Evolutionary conservation across 1,284 basidiomycete species (phyloP).

Genomic region (Trichosporon coremiiforme): DNA sequence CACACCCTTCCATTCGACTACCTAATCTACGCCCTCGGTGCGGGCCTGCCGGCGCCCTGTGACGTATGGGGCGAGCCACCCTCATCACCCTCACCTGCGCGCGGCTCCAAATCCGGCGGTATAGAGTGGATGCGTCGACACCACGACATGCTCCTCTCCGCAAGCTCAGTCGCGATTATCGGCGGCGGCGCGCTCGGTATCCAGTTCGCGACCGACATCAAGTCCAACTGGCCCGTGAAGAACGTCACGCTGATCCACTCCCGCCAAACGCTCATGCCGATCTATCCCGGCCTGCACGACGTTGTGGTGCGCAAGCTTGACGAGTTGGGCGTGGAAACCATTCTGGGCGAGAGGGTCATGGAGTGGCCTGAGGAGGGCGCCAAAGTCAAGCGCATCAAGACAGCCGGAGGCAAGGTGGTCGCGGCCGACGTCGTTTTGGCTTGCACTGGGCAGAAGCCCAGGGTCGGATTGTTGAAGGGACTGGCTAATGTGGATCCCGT

Average conservation of each 20-base stretch:
- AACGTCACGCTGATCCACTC: slow-evolving; percentile 59
- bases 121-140: slow-evolving; percentile 39
- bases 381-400: slow-evolving; percentile 59
- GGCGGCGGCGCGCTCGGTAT: slow-evolving; percentile 60
- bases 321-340: slow-evolving; percentile 54
- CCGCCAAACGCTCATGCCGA: slow-evolving; percentile 55
- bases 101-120: slow-evolving; percentile 48
- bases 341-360: slow-evolving; percentile 57
- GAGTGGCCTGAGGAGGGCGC: slow-evolving; percentile 47
- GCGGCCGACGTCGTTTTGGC: slow-evolving; percentile 69
- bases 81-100: slow-evolving; percentile 30
- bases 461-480: slow-evolving; percentile 63
- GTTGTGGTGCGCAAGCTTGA: slow-evolving; percentile 47
- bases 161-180: slow-evolving; percentile 55
- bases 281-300: slow-evolving; percentile 57
- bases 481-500: slow-evolving; percentile 62
- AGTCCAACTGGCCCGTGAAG: slow-evolving; percentile 55
- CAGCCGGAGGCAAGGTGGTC: slow-evolving; percentile 64
- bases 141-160: slow-evolving; percentile 44
- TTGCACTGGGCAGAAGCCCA: slow-evolving; percentile 76
- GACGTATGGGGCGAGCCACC: slow-evolving; percentile 49
- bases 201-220: slow-evolving; percentile 59
- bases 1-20: slow-evolving; percentile 56
- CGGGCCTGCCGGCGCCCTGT: slow-evolving; percentile 51
- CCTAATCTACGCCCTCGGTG: slow-evolving; percentile 56